Conservation (phyloP, 140 eudicot species). For the Flaveria floridana region DNA sequence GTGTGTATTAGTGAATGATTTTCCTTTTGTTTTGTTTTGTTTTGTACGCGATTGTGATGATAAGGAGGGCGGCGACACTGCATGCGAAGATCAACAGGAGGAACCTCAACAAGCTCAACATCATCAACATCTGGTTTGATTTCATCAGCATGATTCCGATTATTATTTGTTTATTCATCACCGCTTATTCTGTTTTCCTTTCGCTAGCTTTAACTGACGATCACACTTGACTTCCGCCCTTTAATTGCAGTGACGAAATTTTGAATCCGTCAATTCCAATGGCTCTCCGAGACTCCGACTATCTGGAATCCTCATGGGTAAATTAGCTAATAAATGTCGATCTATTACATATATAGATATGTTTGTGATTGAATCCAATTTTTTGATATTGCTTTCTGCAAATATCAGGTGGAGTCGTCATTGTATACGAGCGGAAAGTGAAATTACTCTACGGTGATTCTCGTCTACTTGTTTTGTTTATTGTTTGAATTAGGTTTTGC, state of each 20-base stretch:
- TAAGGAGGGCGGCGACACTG: constrained; percentile 95
- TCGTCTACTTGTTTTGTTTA: constrained; percentile 8
- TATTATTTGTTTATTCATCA: neutral
- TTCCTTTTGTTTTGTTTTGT: neutral
- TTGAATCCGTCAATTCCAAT: constrained; percentile 87
- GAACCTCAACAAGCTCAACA: constrained; percentile 73
- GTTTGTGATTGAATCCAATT: constrained; percentile 11
- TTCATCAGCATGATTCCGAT: neutral
- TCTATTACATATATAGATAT: constrained; percentile 4
- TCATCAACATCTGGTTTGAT: constrained; percentile 70
- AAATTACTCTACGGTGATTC: constrained; percentile 72
- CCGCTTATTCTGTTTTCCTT: neutral
- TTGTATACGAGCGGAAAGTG: constrained; percentile 95
- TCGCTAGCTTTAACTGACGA: constrained; percentile 3
- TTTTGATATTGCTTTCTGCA: neutral
- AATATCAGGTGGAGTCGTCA: constrained; percentile 82
- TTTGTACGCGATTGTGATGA: neutral
- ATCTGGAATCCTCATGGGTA: constrained; percentile 99
- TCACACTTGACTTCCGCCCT: constrained; percentile 1
- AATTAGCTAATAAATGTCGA: neutral
- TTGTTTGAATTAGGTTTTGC: constrained; percentile 7
- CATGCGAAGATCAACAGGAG: constrained; percentile 70
- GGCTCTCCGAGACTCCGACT: constrained; percentile 66
- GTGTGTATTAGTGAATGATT: neutral
- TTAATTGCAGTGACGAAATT: constrained; percentile 71